Percentiles rank a stretch among this genome's conserved stretches.
These are phyloP conservation scores for Melampsora occidentalis DNA, from an alignment of 1,284 basidiomycete genomes.

Conservation along the genomic window DNA sequence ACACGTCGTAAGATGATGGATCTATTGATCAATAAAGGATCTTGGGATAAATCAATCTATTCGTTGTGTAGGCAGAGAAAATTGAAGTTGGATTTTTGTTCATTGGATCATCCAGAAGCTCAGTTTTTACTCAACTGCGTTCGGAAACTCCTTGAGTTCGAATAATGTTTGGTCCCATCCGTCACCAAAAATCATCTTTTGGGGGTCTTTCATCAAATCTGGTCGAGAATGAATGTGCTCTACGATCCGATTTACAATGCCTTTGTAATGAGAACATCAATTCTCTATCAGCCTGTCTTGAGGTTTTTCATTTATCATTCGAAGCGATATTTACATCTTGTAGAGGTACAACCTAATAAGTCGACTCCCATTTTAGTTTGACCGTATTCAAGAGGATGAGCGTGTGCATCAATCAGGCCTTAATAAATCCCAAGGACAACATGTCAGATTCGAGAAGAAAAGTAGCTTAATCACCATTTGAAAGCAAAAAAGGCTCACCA, in stretches of 20 bases:
- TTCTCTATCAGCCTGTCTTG: too few species aligned
- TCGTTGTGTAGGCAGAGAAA: neutral
- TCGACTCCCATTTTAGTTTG: conserved; percentile 48
- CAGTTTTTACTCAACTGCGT: conserved; percentile 20
- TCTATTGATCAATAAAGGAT: conserved; percentile 44
- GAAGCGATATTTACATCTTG: conserved; percentile 36
- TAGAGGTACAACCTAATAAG: conserved; percentile 48
- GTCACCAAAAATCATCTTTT: conserved; percentile 48
- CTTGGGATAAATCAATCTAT: conserved; percentile 45
- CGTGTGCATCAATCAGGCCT: conserved; percentile 51
- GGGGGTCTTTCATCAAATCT: conserved; percentile 43
- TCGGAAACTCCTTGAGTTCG: conserved; percentile 48
- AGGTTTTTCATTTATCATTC: too few species aligned
- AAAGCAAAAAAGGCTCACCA: neutral
- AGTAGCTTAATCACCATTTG: neutral
- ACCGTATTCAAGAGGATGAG: conserved; percentile 51
- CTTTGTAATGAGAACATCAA: too few species aligned
- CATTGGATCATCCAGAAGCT: neutral
- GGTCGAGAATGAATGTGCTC: conserved; percentile 45
- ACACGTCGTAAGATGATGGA: conserved; percentile 48
- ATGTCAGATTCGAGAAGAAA: neutral
- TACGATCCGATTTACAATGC: conserved; percentile 47
- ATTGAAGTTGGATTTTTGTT: neutral
- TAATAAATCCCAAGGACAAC: conserved; percentile 45
- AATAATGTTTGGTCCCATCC: conserved; percentile 52